A percentile compares a stretch with the other conserved stretches of the same genome.
phyloP scores from a whole-genome alignment of 2,329 filamentous ascomycete species.

The Colletotrichum somersetense region DNA sequence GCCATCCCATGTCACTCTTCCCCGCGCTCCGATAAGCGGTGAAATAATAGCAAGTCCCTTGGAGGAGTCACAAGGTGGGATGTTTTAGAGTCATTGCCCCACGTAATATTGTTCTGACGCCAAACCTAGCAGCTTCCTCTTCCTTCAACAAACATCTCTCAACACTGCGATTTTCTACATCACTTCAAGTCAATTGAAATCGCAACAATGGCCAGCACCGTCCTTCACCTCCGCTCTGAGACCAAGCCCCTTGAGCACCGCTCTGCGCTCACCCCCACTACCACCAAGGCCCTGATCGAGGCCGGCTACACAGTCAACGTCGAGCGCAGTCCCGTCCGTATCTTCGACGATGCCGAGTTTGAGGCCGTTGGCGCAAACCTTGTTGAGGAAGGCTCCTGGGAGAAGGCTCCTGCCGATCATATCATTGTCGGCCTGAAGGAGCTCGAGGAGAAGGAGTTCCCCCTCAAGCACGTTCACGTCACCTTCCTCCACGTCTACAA shows the following conservation, averaged over 20 bases:
- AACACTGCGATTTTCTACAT: conserved; percentile 1
- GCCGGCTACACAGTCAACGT: conserved; percentile 78
- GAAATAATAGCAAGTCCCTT: conserved; percentile 12
- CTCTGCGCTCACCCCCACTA: conserved; percentile 61
- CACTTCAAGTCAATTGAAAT: neutral
- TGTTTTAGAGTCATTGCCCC: conserved; percentile 40
- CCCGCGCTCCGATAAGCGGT: conserved; percentile 41
- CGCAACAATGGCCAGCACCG: conserved; percentile 43
- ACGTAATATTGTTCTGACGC: conserved; percentile 11
- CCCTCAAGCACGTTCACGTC: conserved; percentile 79
- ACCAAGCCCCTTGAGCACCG: conserved; percentile 70
- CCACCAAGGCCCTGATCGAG: conserved; percentile 71
- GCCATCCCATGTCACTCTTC: conserved; percentile 35
- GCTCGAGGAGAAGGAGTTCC: conserved; percentile 77
- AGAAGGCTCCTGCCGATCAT: conserved; percentile 73
- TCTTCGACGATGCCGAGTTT: conserved; percentile 73
- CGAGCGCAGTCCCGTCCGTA: conserved; percentile 74
- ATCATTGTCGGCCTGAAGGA: conserved; percentile 85
- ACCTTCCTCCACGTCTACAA: conserved; percentile 79
- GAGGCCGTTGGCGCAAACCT: conserved; percentile 73
- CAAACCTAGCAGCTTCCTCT: conserved; percentile 22
- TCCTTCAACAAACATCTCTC: conserved; percentile 14
- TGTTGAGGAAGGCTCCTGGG: conserved; percentile 76
- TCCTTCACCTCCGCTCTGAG: conserved; percentile 68
- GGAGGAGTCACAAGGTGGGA: conserved; percentile 35